Conservation (phyloP, 495 filamentous ascomycete genomes). For the Pyrenopolyporus hunteri region DNA sequence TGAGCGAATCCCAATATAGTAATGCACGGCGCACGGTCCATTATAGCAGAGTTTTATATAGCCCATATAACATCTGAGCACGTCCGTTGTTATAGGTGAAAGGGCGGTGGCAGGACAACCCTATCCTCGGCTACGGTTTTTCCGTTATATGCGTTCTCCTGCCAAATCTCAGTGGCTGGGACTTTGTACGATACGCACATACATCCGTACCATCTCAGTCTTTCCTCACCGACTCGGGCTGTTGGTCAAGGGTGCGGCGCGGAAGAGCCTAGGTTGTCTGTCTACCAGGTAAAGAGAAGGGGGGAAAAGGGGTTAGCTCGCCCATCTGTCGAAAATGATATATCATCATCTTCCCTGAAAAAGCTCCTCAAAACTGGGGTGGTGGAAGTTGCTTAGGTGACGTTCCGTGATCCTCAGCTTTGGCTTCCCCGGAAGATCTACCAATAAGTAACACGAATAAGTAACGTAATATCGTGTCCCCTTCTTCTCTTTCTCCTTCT, state of each 20-base stretch:
- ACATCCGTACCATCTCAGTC: no score
- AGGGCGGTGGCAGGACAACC: constrained; percentile 1
- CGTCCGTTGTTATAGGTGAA: constrained; percentile 1
- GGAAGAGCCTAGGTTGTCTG: background rate
- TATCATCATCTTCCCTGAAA: background rate
- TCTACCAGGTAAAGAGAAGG: background rate
- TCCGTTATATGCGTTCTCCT: constrained; percentile 16
- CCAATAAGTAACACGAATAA: background rate
- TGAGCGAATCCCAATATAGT: constrained; percentile 16
- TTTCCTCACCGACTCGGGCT: constrained; percentile 8
- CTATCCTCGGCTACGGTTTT: constrained; percentile 18
- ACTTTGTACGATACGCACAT: no score
- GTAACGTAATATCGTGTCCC: background rate
- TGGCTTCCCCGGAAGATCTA: background rate
- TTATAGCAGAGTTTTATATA: constrained; percentile 5
- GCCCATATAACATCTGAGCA: constrained; percentile 2
- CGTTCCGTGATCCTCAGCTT: background rate
- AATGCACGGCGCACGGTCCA: constrained; percentile 25
- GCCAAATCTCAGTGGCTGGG: constrained; percentile 19
- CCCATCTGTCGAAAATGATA: constrained; percentile 13
- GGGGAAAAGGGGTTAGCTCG: constrained; percentile 10
- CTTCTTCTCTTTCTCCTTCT: no score
- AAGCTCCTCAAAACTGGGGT: no score
- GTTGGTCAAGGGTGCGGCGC: constrained; percentile 25
- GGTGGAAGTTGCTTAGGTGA: no score